Evolutionary conservation across 1,284 basidiomycete species (phyloP).

Genomic region (Ustilago tritici): DNA sequence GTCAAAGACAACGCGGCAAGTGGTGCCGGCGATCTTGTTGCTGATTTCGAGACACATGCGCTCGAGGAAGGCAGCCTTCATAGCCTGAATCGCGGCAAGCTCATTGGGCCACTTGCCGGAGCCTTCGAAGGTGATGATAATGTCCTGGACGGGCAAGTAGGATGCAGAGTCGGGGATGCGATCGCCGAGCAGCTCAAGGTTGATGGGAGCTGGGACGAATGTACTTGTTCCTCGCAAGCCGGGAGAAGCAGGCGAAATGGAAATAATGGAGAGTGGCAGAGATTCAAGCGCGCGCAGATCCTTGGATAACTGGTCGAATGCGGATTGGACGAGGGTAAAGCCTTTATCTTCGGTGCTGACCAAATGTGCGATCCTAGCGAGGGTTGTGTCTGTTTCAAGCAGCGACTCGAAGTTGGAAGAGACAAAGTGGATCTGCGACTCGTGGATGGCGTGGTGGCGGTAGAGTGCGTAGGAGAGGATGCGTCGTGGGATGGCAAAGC

Average conservation of each 20-base stretch:
- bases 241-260: constrained; percentile 76
- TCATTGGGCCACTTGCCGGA: constrained; percentile 96
- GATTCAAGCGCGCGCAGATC: constrained; percentile 79
- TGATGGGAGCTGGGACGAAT: constrained; percentile 77
- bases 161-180: constrained; percentile 67
- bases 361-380: constrained; percentile 67
- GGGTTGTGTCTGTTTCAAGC: constrained; percentile 72
- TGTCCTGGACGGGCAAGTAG: constrained; percentile 71
- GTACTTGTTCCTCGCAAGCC: constrained; percentile 84
- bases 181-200: constrained; percentile 60
- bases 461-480: constrained; percentile 81
- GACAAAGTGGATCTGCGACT: constrained; percentile 72
- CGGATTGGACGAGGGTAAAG: constrained; percentile 81
- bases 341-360: constrained; percentile 68
- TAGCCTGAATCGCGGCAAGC: constrained; percentile 88
- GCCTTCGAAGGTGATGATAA: constrained; percentile 76
- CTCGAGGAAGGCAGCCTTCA: constrained; percentile 85
- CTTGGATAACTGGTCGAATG: constrained; percentile 85
- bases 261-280: constrained; percentile 84
- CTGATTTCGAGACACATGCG: constrained; percentile 58
- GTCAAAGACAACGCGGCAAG: constrained; percentile 70
- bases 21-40: constrained; percentile 71
- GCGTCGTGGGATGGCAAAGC: constrained; percentile 80
- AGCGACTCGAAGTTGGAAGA: constrained; percentile 77
- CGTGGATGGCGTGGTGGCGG: constrained; percentile 78